Evolutionary conservation across 148 eudicot genomes (phyloP).

Genomic region (Silene conica): DNA sequence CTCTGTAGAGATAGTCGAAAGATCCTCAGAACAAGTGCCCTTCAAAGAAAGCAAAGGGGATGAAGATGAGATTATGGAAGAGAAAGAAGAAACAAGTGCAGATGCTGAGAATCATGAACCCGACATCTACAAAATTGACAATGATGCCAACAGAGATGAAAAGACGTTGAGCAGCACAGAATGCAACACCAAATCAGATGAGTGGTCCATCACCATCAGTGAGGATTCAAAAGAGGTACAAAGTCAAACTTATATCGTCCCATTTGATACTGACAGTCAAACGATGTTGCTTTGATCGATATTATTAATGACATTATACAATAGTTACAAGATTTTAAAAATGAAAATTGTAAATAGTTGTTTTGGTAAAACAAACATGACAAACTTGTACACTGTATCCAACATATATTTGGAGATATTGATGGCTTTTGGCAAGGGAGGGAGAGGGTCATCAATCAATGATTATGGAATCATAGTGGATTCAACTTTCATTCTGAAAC

Average conservation of each 20-base stretch:
- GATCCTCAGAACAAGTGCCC: neutral
- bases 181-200: slow-evolving; percentile 1
- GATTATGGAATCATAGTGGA: neutral
- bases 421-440: neutral
- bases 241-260: neutral
- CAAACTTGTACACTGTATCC: too few species aligned
- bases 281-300: neutral
- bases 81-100: neutral
- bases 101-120: neutral
- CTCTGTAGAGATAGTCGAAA: neutral
- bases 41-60: neutral
- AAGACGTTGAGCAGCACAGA: neutral
- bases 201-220: neutral
- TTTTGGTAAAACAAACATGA: too few species aligned
- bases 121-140: neutral
- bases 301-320: neutral
- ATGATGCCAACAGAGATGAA: neutral
- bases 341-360: neutral
- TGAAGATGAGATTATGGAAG: neutral
- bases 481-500: too few species aligned
- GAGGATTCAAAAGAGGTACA: neutral
- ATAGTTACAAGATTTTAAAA: too few species aligned
- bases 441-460: neutral
- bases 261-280: neutral
- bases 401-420: too few species aligned